Evolutionary conservation across 2,329 filamentous ascomycete genomes (phyloP).

Genomic region (Microdochium trichocladiopsis): DNA sequence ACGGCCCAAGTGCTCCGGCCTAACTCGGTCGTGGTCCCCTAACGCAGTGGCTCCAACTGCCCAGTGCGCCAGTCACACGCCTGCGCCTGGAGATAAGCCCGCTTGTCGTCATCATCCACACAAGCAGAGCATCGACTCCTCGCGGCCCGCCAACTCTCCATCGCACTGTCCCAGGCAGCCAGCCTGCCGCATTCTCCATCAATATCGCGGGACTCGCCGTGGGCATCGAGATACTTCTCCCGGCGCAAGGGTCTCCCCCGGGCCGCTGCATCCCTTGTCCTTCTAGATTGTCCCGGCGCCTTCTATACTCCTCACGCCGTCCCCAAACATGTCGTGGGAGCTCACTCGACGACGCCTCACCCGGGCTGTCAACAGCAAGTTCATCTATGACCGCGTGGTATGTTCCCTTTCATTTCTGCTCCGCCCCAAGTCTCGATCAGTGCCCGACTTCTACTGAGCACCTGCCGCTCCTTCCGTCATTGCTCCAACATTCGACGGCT

Average conservation of each 20-base stretch:
- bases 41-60: neutral
- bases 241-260: neutral
- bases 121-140: too few relatives aligned
- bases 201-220: too few relatives aligned
- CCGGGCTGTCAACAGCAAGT: slow-evolving; percentile 63
- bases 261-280: neutral
- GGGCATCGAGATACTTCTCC: neutral
- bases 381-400: slow-evolving; percentile 68
- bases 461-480: neutral
- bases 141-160: too few relatives aligned
- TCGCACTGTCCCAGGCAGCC: neutral
- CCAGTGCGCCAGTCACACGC: neutral
- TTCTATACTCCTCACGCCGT: neutral
- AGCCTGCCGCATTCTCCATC: too few relatives aligned
- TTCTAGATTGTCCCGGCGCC: neutral
- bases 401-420: slow-evolving; percentile 24
- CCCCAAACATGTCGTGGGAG: slow-evolving; percentile 47
- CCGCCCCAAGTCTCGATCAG: slow-evolving; percentile 1
- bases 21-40: too few relatives aligned
- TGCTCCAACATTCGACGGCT: neutral
- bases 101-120: neutral
- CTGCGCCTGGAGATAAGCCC: neutral
- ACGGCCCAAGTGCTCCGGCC: too few relatives aligned
- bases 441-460: slow-evolving; percentile 1
- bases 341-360: slow-evolving; percentile 52